Conservation (phyloP, 2,329 filamentous ascomycete species). For the Aspergillus eucalypticola region DNA sequence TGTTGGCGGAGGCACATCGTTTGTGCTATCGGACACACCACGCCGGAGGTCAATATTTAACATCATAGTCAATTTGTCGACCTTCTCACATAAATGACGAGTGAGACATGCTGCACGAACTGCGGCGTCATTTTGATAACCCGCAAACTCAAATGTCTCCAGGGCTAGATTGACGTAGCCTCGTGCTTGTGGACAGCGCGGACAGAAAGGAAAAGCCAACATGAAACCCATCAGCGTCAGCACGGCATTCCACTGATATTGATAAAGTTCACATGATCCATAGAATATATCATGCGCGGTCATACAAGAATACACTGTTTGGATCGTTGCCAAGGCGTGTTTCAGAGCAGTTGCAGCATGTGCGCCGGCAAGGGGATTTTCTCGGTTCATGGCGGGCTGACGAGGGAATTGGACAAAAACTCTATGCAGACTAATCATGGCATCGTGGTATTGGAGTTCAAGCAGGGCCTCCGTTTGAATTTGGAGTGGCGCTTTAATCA, state of each 20-base stretch:
- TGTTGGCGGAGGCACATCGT: too few relatives aligned
- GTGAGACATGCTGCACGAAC: constrained; percentile 5
- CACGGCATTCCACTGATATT: constrained; percentile 24
- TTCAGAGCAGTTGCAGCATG: constrained; percentile 20
- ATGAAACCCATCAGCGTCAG: constrained; percentile 23
- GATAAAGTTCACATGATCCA: constrained; percentile 22
- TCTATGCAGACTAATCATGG: constrained; percentile 18
- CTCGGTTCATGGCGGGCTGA: constrained; percentile 1
- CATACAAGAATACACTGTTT: constrained; percentile 11
- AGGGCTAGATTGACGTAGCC: constrained; percentile 14
- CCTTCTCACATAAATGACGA: background rate
- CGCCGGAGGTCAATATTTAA: background rate
- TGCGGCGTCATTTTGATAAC: constrained; percentile 2
- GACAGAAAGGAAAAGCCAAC: constrained; percentile 22
- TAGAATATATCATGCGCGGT: constrained; percentile 15
- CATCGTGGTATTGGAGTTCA: constrained; percentile 21
- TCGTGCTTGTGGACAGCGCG: constrained; percentile 9
- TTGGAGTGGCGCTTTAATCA: constrained; percentile 7
- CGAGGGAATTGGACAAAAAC: constrained; percentile 24
- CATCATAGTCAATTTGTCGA: background rate
- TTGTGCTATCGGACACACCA: background rate
- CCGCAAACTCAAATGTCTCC: constrained; percentile 16
- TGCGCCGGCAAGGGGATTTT: constrained; percentile 14
- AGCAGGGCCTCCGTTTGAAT: constrained; percentile 12
- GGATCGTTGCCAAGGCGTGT: constrained; percentile 19